phyloP scores from a whole-genome alignment of 495 filamentous ascomycete genomes.

The Bathelium albidoporum region DNA sequence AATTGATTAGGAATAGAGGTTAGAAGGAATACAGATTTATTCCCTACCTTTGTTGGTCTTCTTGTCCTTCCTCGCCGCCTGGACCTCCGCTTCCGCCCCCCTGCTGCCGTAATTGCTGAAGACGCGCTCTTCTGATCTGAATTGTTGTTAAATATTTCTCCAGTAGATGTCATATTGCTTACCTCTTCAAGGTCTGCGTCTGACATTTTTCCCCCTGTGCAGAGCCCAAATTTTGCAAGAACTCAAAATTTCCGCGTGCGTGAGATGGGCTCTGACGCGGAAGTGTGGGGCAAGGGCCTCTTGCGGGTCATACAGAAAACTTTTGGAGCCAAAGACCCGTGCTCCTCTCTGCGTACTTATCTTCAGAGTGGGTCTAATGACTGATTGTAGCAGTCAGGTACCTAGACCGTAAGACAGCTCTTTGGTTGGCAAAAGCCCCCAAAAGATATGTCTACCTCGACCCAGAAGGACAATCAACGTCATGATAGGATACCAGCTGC shows the following conservation, averaged over 20 bases:
- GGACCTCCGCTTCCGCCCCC: constrained; percentile 34
- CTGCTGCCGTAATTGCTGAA: constrained; percentile 81
- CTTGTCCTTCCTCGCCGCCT: constrained; percentile 40
- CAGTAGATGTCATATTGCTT: constrained; percentile 12
- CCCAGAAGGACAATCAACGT: not conserved
- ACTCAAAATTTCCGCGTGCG: not conserved
- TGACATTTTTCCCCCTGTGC: too few species aligned
- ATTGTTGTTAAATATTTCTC: not conserved
- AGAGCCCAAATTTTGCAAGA: too few species aligned
- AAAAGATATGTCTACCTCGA: not conserved
- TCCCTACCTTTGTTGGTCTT: constrained; percentile 56
- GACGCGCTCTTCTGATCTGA: constrained; percentile 78
- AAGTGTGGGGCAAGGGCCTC: too few species aligned
- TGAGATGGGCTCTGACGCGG: too few species aligned
- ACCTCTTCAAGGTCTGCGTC: constrained; percentile 81
- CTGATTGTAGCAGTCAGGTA: too few species aligned
- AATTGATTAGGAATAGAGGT: constrained; percentile 2
- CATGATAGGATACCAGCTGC: not conserved
- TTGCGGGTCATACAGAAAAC: too few species aligned
- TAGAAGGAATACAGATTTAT: constrained; percentile 7
- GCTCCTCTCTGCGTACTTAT: too few species aligned
- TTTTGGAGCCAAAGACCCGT: too few species aligned
- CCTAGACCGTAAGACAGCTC: not conserved
- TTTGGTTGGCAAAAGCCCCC: not conserved
- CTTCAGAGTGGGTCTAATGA: too few species aligned